A percentile compares a stretch with the other conserved stretches of the same genome.
Evolutionary conservation across 805 yeast species (phyloP).

Genomic region (Lachancea fermentati): DNA sequence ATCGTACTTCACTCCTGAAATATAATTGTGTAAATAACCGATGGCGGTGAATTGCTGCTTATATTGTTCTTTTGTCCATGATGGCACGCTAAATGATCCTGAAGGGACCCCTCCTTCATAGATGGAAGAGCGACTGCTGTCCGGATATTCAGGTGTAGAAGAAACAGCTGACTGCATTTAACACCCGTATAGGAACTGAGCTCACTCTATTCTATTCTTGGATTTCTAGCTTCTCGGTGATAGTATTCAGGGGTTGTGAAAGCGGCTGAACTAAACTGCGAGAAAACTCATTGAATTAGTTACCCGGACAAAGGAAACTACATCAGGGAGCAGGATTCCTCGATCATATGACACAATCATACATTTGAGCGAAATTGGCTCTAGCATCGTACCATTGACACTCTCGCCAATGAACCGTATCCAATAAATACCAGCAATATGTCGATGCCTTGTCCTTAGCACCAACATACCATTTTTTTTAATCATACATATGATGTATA

Average conservation of each 20-base stretch:
- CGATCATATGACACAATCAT: too few relatives aligned
- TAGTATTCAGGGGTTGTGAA: neutral
- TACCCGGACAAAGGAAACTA: neutral
- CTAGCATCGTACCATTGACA: too few relatives aligned
- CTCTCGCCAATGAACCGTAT: too few relatives aligned
- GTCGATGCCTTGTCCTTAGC: neutral
- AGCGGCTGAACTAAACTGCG: neutral
- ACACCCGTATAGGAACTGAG: neutral
- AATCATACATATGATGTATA: neutral
- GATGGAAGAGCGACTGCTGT: neutral
- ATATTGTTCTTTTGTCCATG: slow-evolving; percentile 1
- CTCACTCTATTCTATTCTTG: neutral
- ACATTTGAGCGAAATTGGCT: too few relatives aligned
- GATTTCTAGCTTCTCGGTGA: neutral
- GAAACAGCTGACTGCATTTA: neutral
- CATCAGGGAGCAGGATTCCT: too few relatives aligned
- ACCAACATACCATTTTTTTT: neutral
- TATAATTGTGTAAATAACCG: slow-evolving; percentile 4
- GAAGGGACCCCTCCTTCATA: neutral
- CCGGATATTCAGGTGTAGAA: neutral
- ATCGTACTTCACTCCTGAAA: slow-evolving; percentile 5
- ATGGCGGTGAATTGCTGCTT: neutral
- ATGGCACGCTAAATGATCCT: neutral
- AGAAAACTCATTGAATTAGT: neutral
- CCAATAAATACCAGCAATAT: neutral